These are phyloP conservation scores for Talaromyces piceae DNA, from an alignment of 2,329 filamentous ascomycete genomes.

Conservation along the genomic window DNA sequence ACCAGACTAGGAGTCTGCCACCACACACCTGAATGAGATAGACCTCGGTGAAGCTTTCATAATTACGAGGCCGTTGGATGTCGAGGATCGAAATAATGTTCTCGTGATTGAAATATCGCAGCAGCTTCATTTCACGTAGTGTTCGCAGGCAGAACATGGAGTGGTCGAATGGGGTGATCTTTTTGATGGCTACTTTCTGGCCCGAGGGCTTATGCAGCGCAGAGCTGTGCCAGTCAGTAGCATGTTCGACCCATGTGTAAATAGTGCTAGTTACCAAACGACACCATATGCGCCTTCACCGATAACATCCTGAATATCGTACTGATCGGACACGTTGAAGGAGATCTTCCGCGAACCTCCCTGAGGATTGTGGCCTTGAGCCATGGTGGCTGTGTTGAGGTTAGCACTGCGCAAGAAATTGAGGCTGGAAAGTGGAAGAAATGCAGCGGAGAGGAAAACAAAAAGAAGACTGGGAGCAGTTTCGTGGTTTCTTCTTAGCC, in stretches of 20 bases:
- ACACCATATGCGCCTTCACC: slow-evolving; percentile 98
- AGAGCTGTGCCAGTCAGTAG: slow-evolving; percentile 53
- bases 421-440: not conserved
- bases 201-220: slow-evolving; percentile 96
- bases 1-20: not conserved
- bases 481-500: too few relatives aligned
- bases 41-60: slow-evolving; percentile 93
- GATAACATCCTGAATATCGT: slow-evolving; percentile 98
- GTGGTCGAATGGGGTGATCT: slow-evolving; percentile 98
- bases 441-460: not conserved
- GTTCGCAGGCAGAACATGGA: slow-evolving; percentile 98
- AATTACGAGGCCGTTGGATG: slow-evolving; percentile 95
- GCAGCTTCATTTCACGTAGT: slow-evolving; percentile 96
- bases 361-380: slow-evolving; percentile 36
- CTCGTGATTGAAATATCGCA: slow-evolving; percentile 99
- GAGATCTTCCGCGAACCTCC: slow-evolving; percentile 81
- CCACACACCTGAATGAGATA: slow-evolving; percentile 85
- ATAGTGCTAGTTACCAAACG: slow-evolving; percentile 64
- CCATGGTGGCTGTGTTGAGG: slow-evolving; percentile 24
- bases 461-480: not conserved
- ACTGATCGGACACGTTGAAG: slow-evolving; percentile 99
- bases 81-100: slow-evolving; percentile 99
- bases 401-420: not conserved
- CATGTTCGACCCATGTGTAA: slow-evolving; percentile 6
- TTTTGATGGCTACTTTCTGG: slow-evolving; percentile 99